phyloP scores from a whole-genome alignment of 495 filamentous ascomycete genomes.

The Lasiosphaeria ovina region DNA sequence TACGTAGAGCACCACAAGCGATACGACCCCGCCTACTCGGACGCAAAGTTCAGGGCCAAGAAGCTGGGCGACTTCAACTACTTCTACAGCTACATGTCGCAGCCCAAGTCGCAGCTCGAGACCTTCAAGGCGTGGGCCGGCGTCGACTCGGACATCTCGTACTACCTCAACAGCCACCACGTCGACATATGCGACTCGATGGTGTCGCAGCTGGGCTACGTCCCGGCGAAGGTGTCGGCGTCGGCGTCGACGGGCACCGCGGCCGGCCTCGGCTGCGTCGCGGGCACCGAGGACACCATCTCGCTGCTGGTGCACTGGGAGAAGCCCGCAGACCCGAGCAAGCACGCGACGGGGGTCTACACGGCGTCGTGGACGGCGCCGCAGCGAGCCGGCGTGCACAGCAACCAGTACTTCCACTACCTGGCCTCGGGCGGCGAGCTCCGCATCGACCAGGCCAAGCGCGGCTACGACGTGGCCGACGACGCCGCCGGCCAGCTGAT shows the following conservation, averaged over 20 bases:
- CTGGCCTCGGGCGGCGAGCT: slow-evolving; percentile 83
- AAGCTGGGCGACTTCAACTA: slow-evolving; percentile 91
- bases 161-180: slow-evolving; percentile 94
- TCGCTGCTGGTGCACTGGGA: slow-evolving; percentile 85
- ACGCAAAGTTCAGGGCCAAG: slow-evolving; percentile 72
- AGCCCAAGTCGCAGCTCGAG: slow-evolving; percentile 89
- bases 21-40: slow-evolving; percentile 87
- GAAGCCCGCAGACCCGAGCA: slow-evolving; percentile 61
- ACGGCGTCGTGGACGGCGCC: slow-evolving; percentile 95
- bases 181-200: slow-evolving; percentile 88
- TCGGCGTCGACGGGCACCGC: slow-evolving; percentile 68
- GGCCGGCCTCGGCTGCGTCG: slow-evolving; percentile 72
- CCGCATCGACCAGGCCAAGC: slow-evolving; percentile 87
- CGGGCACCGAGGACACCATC: slow-evolving; percentile 88
- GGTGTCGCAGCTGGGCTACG: slow-evolving; percentile 67
- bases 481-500: slow-evolving; percentile 65
- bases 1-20: slow-evolving; percentile 97
- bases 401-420: slow-evolving; percentile 95
- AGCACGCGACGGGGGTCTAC: slow-evolving; percentile 84
- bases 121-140: slow-evolving; percentile 97
- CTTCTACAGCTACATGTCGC: slow-evolving; percentile 96
- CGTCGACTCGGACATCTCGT: slow-evolving; percentile 85
- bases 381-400: slow-evolving; percentile 86
- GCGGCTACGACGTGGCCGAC: slow-evolving; percentile 90
- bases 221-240: slow-evolving; percentile 75